These are phyloP conservation scores for Aspergillus ustus DNA, from an alignment of 2,329 filamentous ascomycete species.

Conservation along the genomic window DNA sequence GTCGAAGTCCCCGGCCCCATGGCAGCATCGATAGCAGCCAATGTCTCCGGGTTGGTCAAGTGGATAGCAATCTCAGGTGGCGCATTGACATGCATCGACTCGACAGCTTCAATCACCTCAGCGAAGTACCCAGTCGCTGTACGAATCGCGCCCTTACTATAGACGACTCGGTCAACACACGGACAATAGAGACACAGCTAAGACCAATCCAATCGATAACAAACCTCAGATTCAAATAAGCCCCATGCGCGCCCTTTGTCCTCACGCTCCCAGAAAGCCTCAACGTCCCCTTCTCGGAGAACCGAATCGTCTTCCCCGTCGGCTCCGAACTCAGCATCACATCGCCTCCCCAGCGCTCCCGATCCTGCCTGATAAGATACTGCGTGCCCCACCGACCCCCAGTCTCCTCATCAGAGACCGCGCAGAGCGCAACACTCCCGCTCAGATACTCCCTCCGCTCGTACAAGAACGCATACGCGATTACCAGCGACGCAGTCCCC, in stretches of 20 bases:
- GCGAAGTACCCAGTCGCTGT: background rate
- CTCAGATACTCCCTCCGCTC: background rate
- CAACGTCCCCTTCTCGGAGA: slow-evolving; percentile 50
- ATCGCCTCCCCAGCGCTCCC: slow-evolving; percentile 43
- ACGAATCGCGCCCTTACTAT: background rate
- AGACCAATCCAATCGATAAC: slow-evolving; percentile 15
- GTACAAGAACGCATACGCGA: slow-evolving; percentile 45
- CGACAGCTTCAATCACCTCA: background rate
- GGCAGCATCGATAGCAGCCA: background rate
- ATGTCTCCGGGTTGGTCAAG: background rate
- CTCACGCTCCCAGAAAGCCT: slow-evolving; percentile 43
- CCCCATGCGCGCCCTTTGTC: slow-evolving; percentile 44
- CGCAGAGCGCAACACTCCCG: background rate
- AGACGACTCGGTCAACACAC: background rate
- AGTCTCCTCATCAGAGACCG: background rate
- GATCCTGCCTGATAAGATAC: slow-evolving; percentile 20
- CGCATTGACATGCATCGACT: background rate
- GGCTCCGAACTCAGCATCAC: slow-evolving; percentile 49
- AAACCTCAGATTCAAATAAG: slow-evolving; percentile 46
- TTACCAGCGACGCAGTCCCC: slow-evolving; percentile 45
- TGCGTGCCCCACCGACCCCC: background rate
- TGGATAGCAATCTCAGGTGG: background rate
- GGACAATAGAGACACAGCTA: background rate
- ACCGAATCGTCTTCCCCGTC: slow-evolving; percentile 44
- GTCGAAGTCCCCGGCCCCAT: slow-evolving; percentile 29